Evolutionary conservation across 371 early-diverging fungal species (phyloP).

Genomic region (Apophysomyces trapeziformis): DNA sequence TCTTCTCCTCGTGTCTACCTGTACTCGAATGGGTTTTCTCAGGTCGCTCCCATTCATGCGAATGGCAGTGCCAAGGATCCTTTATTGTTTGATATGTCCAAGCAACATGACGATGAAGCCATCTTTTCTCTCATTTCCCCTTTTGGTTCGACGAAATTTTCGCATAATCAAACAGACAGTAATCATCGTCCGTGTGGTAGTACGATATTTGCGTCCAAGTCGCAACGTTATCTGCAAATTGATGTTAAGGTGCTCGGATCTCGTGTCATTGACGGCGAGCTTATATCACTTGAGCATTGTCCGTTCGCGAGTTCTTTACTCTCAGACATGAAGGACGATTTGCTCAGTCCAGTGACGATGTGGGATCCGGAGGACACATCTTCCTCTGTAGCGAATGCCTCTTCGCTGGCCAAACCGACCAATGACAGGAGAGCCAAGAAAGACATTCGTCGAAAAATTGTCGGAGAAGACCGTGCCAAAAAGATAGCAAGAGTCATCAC

Average conservation of each 20-base stretch:
- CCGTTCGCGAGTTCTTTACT: constrained; percentile 24
- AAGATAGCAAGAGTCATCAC: constrained; percentile 23
- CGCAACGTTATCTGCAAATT: constrained; percentile 36
- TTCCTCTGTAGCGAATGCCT: neutral
- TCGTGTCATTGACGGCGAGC: constrained; percentile 35
- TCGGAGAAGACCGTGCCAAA: constrained; percentile 22
- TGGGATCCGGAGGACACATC: neutral
- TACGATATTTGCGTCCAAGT: neutral
- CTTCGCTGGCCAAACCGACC: neutral
- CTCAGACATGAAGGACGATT: constrained; percentile 21
- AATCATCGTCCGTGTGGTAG: neutral
- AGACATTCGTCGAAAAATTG: constrained; percentile 24
- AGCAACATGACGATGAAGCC: constrained; percentile 7
- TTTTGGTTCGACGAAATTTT: constrained; percentile 4
- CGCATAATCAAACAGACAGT: neutral
- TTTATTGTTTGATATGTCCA: neutral
- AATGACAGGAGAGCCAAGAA: constrained; percentile 21
- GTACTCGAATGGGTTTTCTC: constrained; percentile 46
- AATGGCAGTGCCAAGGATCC: neutral
- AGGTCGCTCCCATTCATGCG: constrained; percentile 29
- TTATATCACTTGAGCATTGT: constrained; percentile 34
- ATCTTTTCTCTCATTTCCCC: constrained; percentile 41
- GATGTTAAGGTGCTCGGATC: constrained; percentile 52
- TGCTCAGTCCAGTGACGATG: neutral
- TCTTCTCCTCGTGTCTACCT: constrained; percentile 28